A percentile compares a stretch with the other conserved stretches of the same genome.
Conservation (phyloP, 225 moss, liverwort and hornwort genomes). For the Antitrichia curtipendula region DNA sequence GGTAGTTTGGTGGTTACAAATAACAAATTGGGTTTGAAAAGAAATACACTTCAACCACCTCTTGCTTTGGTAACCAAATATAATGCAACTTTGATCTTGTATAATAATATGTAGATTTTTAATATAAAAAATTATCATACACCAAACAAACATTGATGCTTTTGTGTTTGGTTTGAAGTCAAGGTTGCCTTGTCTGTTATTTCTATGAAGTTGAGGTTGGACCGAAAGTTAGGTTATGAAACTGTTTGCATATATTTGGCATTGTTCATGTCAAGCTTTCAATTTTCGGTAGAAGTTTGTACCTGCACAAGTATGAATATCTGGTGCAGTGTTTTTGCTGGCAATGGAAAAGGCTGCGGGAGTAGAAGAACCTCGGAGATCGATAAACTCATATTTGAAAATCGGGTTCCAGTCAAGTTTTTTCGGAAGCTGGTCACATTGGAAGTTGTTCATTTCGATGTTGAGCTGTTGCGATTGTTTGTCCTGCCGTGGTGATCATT, state of each 20-base stretch:
- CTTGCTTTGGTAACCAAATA: background rate
- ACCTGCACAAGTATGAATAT: background rate
- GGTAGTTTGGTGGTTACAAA: accelerated
- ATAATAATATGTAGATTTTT: too few relatives aligned
- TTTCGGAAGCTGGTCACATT: background rate
- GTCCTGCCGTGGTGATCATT: background rate
- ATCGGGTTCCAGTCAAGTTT: background rate
- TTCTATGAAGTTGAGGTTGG: background rate
- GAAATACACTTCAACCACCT: background rate
- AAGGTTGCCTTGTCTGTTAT: background rate
- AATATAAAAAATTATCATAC: background rate
- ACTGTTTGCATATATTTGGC: background rate
- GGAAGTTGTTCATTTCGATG: background rate
- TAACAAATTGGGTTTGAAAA: background rate
- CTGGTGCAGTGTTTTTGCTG: background rate
- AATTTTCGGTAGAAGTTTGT: background rate
- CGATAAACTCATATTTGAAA: background rate
- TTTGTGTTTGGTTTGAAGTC: background rate
- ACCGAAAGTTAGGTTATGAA: background rate
- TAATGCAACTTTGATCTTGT: background rate
- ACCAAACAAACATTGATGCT: background rate
- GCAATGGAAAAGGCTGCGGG: background rate
- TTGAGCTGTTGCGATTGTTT: background rate
- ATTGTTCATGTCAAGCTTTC: background rate
- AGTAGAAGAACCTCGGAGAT: background rate